Conservation (phyloP, 2,329 filamentous ascomycete genomes). For the Dothideomycetes sp. region DNA sequence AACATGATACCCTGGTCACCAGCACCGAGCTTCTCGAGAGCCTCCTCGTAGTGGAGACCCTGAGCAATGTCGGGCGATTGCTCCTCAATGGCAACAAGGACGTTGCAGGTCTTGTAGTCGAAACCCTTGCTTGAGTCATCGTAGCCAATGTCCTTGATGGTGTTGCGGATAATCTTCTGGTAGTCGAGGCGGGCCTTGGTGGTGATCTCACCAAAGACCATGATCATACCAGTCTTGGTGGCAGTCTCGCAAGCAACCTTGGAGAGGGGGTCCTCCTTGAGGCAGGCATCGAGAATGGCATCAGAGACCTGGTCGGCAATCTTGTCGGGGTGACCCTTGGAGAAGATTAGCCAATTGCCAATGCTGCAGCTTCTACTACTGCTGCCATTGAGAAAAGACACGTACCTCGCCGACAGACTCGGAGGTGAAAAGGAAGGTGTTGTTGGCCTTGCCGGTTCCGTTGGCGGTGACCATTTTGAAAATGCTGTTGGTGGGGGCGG, state of each 20-base stretch:
- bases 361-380: too few species aligned
- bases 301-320: conserved; percentile 83
- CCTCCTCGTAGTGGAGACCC: conserved; percentile 96
- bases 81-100: conserved; percentile 97
- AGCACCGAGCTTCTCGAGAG: conserved; percentile 92
- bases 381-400: too few species aligned
- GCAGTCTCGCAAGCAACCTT: conserved; percentile 98
- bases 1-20: conserved; percentile 99
- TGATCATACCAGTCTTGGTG: conserved; percentile 99
- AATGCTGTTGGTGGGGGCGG: conserved; percentile 5
- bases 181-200: conserved; percentile 94
- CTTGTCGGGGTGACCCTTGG: conserved; percentile 25
- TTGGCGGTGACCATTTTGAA: conserved; percentile 13
- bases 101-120: conserved; percentile 99
- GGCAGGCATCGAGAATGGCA: conserved; percentile 95
- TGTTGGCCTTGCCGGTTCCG: conserved; percentile 13
- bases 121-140: conserved; percentile 96
- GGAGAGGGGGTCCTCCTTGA: conserved; percentile 87
- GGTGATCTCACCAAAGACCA: conserved; percentile 98
- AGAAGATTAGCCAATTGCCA: too few species aligned
- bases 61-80: conserved; percentile 98
- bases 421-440: conserved; percentile 33
- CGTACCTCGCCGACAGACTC: conserved; percentile 43
- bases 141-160: conserved; percentile 98
- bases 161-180: conserved; percentile 88